These are phyloP conservation scores for Hygrocybe coccinea DNA, from an alignment of 768 basidiomycete genomes.

Conservation along the genomic window DNA sequence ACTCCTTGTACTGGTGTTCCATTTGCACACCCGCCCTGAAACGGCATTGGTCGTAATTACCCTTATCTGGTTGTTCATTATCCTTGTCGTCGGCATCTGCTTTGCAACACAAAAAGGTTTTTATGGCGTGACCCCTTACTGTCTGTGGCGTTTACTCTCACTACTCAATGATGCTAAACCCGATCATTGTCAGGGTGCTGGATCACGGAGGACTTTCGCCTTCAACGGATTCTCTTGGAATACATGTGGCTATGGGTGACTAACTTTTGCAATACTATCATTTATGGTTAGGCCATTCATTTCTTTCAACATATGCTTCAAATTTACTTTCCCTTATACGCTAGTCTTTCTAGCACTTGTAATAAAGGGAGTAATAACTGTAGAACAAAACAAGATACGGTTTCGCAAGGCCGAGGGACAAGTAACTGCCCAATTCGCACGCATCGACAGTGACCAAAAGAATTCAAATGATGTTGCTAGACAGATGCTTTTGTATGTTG, in stretches of 20 bases:
- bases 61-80: conserved; percentile 32
- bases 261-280: conserved; percentile 31
- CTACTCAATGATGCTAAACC: background rate
- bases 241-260: conserved; percentile 44
- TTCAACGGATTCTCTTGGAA: conserved; percentile 37
- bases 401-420: background rate
- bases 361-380: conserved; percentile 1
- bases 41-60: conserved; percentile 28
- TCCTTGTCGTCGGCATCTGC: conserved; percentile 32
- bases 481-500: conserved; percentile 41
- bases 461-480: conserved; percentile 22
- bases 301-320: conserved; percentile 27
- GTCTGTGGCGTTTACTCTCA: conserved; percentile 16
- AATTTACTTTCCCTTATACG: background rate
- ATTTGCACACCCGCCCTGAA: conserved; percentile 22
- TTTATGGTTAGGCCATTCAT: conserved; percentile 31
- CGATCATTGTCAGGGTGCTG: conserved; percentile 38
- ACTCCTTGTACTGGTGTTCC: conserved; percentile 35
- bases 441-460: background rate
- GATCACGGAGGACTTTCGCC: conserved; percentile 31
- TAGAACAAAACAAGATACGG: background rate
- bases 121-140: conserved; percentile 35
- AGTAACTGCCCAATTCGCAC: background rate
- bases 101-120: conserved; percentile 29
- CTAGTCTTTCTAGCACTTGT: background rate